Conservation (phyloP, 371 early-diverging fungal species). For the Apophysomyces ossiformis region DNA sequence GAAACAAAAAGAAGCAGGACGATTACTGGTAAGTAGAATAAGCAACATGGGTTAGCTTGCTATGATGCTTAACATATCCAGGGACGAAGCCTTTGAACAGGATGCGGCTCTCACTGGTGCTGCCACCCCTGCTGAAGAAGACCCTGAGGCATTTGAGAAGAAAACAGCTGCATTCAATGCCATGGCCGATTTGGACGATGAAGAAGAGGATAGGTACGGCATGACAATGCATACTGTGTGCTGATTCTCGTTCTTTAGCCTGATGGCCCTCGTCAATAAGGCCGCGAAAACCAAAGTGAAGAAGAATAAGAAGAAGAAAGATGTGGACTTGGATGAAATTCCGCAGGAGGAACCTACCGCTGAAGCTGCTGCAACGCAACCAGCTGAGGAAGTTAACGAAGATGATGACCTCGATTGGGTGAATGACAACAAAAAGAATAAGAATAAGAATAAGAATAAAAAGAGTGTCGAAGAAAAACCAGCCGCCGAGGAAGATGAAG, state of each 20-base stretch:
- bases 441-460: constrained; percentile 45
- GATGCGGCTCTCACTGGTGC: constrained; percentile 40
- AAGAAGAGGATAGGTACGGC: constrained; percentile 33
- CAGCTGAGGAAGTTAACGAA: constrained; percentile 23
- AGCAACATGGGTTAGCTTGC: constrained; percentile 14
- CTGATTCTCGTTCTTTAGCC: constrained; percentile 24
- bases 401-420: constrained; percentile 42
- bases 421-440: constrained; percentile 42
- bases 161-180: constrained; percentile 40
- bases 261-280: constrained; percentile 57
- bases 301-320: constrained; percentile 52
- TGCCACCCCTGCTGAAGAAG: constrained; percentile 37
- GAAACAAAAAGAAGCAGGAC: constrained; percentile 52
- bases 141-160: constrained; percentile 36
- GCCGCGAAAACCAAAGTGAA: constrained; percentile 57
- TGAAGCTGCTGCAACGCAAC: constrained; percentile 21
- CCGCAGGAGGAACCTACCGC: constrained; percentile 31
- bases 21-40: constrained; percentile 48
- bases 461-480: constrained; percentile 29
- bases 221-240: not conserved
- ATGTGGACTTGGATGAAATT: constrained; percentile 32
- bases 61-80: not conserved
- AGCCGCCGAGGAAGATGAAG: constrained; percentile 24
- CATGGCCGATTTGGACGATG: constrained; percentile 35
- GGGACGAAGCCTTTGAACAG: constrained; percentile 39